Percentiles rank a stretch among this genome's conserved stretches.
These are phyloP conservation scores for Tephrocybe sp. DNA, from an alignment of 768 basidiomycete species.

Conservation along the genomic window DNA sequence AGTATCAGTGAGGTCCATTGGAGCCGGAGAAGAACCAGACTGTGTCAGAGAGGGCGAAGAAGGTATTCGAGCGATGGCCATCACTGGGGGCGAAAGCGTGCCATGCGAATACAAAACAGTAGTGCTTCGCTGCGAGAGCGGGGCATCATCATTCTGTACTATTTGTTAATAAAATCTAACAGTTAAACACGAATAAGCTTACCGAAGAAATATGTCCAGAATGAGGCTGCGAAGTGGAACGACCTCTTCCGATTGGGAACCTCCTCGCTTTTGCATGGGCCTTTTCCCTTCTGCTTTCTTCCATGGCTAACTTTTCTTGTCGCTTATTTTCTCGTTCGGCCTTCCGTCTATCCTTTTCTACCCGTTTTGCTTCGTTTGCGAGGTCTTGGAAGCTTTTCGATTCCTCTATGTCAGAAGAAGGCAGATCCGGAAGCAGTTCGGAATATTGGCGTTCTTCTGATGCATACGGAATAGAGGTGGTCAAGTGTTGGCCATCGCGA, in stretches of 20 bases:
- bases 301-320: background rate
- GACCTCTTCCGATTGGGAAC: constrained; percentile 20
- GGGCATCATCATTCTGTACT: background rate
- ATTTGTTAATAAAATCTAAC: background rate
- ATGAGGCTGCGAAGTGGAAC: too few species aligned
- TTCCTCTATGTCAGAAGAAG: constrained; percentile 43
- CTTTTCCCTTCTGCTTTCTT: constrained; percentile 16
- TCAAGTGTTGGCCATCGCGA: background rate
- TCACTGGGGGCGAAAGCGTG: background rate
- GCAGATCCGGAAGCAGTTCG: constrained; percentile 33
- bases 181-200: background rate
- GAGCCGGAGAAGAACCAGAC: background rate
- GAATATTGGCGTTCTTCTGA: constrained; percentile 24
- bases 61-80: background rate
- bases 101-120: background rate
- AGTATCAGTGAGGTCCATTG: background rate
- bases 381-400: constrained; percentile 26
- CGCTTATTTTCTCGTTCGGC: background rate
- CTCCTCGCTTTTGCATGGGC: constrained; percentile 17
- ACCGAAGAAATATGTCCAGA: constrained; percentile 2
- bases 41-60: background rate
- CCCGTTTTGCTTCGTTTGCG: constrained; percentile 30
- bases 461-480: background rate
- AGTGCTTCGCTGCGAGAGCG: background rate
- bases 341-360: constrained; percentile 5